Evolutionary conservation across 2,329 filamentous ascomycete species (phyloP).

Genomic region (Colletotrichum siamense): DNA sequence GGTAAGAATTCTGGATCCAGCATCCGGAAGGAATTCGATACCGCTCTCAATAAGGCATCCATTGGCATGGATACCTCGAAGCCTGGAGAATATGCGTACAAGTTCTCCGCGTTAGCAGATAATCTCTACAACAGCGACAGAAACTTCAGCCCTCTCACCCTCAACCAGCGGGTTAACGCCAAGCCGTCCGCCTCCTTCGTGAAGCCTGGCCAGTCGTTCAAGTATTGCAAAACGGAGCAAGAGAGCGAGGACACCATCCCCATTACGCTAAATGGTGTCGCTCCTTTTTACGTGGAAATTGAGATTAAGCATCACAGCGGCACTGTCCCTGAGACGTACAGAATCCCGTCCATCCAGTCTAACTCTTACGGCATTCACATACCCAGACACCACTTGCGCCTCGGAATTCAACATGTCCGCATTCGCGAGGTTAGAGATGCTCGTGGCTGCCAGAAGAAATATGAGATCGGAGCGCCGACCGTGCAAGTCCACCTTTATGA

Average conservation of each 20-base stretch:
- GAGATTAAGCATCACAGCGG: slow-evolving; percentile 92
- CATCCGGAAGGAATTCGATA: slow-evolving; percentile 71
- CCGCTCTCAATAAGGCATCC: slow-evolving; percentile 76
- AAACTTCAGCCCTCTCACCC: slow-evolving; percentile 68
- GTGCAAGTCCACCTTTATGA: slow-evolving; percentile 94
- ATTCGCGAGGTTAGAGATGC: slow-evolving; percentile 90
- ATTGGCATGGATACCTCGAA: slow-evolving; percentile 87
- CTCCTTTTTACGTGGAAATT: slow-evolving; percentile 90
- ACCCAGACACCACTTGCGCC: slow-evolving; percentile 81
- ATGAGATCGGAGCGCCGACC: slow-evolving; percentile 72
- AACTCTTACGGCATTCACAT: slow-evolving; percentile 82
- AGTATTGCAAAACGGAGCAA: slow-evolving; percentile 88
- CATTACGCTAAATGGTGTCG: slow-evolving; percentile 79
- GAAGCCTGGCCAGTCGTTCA: slow-evolving; percentile 91
- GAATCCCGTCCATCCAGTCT: slow-evolving; percentile 78
- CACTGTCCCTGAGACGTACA: slow-evolving; percentile 79
- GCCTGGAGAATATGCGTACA: slow-evolving; percentile 85
- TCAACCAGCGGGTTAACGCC: slow-evolving; percentile 85
- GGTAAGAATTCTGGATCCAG: not conserved
- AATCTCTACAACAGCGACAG: slow-evolving; percentile 81
- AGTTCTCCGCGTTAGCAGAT: slow-evolving; percentile 83
- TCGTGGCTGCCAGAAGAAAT: slow-evolving; percentile 82
- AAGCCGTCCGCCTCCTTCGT: slow-evolving; percentile 83
- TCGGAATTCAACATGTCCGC: slow-evolving; percentile 88
- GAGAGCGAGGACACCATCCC: slow-evolving; percentile 87